These are phyloP conservation scores for Malus sylvestris DNA, from an alignment of 306 rosid genomes.

Conservation along the genomic window DNA sequence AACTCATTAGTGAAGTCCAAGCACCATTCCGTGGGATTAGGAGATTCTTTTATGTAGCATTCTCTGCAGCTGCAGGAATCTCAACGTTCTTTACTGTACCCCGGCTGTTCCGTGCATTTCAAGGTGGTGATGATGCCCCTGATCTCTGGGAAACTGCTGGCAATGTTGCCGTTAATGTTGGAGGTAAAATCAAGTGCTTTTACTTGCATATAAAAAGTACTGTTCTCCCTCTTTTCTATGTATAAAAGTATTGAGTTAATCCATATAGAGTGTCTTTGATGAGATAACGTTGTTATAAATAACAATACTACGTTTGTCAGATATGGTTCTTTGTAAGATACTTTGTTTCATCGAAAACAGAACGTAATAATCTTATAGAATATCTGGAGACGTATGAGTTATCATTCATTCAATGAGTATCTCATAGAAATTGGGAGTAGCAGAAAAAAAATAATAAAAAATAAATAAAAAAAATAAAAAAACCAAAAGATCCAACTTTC, in stretches of 20 bases:
- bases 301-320: constrained; percentile 1
- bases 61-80: constrained; percentile 90
- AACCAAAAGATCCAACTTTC: background rate
- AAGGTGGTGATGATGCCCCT: constrained; percentile 82
- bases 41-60: constrained; percentile 74
- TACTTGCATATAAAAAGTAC: background rate
- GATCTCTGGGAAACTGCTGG: constrained; percentile 78
- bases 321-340: background rate
- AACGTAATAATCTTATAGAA: background rate
- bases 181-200: constrained; percentile 51
- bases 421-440: background rate
- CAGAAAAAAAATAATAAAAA: background rate
- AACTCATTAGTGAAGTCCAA: constrained; percentile 98
- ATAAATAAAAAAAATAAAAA: too few relatives aligned
- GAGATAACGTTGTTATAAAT: background rate
- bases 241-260: constrained; percentile 2
- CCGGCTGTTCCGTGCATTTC: constrained; percentile 55
- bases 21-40: constrained; percentile 97
- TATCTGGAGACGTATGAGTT: background rate
- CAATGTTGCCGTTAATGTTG: constrained; percentile 80
- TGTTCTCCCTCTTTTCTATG: background rate
- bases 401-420: background rate
- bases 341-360: background rate
- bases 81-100: constrained; percentile 68
- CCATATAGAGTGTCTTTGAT: background rate